phyloP scores from a whole-genome alignment of 1,284 basidiomycete genomes.

The Irpex lacteus region DNA sequence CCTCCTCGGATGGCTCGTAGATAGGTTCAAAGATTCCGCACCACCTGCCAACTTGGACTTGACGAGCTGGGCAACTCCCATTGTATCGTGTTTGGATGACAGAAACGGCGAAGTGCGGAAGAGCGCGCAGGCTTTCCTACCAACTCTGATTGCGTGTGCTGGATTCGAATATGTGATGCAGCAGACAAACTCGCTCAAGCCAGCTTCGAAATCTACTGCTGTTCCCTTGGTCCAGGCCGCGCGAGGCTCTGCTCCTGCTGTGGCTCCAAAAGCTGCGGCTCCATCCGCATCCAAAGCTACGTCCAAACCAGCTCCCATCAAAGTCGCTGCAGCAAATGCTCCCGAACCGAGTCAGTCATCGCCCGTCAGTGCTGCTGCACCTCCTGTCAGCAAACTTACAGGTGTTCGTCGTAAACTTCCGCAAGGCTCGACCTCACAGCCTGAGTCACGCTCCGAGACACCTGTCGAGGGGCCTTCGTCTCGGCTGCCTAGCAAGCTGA shows the following conservation, averaged over 20 bases:
- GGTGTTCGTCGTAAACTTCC: conserved; percentile 74
- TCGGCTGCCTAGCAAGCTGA: conserved; percentile 41
- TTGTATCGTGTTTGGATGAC: conserved; percentile 90
- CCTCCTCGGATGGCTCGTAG: conserved; percentile 83
- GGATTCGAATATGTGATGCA: conserved; percentile 89
- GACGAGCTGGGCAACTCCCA: conserved; percentile 61
- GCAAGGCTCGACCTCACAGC: conserved; percentile 50
- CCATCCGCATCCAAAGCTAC: conserved; percentile 28
- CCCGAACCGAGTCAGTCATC: conserved; percentile 18
- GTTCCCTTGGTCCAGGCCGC: conserved; percentile 86
- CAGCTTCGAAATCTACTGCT: conserved; percentile 86
- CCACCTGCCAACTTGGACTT: conserved; percentile 68
- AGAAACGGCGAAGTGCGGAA: conserved; percentile 92
- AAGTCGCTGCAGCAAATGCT: conserved; percentile 21
- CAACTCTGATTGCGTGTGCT: conserved; percentile 71
- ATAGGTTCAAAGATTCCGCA: conserved; percentile 72
- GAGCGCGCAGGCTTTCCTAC: conserved; percentile 81
- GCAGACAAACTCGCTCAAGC: conserved; percentile 84
- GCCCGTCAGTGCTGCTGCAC: conserved; percentile 14
- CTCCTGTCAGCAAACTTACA: conserved; percentile 41
- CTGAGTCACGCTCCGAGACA: conserved; percentile 61
- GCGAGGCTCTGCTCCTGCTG: conserved; percentile 26
- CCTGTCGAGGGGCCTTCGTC: conserved; percentile 42
- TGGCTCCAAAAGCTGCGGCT: conserved; percentile 24
- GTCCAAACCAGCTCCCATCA: conserved; percentile 13